Evolutionary conservation across 306 rosid genomes (phyloP).

Genomic region (Abrus precatorius): DNA sequence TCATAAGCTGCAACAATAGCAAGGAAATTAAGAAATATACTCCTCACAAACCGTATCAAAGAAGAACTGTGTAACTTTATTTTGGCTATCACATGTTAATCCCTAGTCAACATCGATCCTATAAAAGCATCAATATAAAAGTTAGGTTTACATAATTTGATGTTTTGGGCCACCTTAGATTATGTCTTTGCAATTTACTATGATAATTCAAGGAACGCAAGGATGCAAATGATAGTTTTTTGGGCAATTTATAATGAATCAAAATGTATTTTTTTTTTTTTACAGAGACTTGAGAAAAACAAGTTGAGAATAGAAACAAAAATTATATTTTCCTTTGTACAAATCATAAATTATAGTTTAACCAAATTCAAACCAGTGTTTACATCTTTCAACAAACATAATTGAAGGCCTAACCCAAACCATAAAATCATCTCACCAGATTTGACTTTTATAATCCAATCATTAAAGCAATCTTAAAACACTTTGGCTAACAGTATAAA

Average conservation of each 20-base stretch:
- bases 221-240: background rate
- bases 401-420: background rate
- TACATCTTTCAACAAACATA: too few species aligned
- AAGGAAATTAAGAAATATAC: background rate
- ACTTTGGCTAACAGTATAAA: background rate
- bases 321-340: too few species aligned
- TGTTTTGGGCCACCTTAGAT: background rate
- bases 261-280: too few species aligned
- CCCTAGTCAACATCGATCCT: too few species aligned
- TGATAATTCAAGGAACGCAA: background rate
- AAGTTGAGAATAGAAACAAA: background rate
- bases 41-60: too few species aligned
- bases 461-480: background rate
- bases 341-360: too few species aligned
- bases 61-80: too few species aligned
- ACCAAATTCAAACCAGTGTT: too few species aligned
- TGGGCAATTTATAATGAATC: background rate
- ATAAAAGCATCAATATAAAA: too few species aligned
- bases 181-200: background rate
- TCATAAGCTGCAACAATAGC: conserved; percentile 45
- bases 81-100: too few species aligned
- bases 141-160: background rate
- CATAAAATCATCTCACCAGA: background rate
- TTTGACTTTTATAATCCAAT: background rate
- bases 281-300: background rate